Base-by-base conservation (phyloP, 352 stramenopile genomes). In the Phytophthora colocasiae region DNA sequence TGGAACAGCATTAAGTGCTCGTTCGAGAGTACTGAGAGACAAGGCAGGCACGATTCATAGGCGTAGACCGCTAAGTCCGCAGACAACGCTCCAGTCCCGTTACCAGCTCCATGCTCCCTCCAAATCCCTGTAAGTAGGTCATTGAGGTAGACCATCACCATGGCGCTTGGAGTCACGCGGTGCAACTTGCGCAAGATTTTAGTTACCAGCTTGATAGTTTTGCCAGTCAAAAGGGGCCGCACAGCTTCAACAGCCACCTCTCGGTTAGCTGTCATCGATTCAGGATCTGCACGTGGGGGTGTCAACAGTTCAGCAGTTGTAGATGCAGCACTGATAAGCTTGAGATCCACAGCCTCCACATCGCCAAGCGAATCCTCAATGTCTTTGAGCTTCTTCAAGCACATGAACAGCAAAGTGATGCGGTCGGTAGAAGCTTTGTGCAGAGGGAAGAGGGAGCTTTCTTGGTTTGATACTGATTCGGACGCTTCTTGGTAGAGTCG, bases 131-230 rank as follows among this genome's bases (percentile, higher is more conserved):
- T 52, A 0, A 92, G 66, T 40, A 78, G 57, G 4, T 80, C 44
- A 50, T 86, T 87, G 6, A 94, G 58, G 49, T 84, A 92, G 41
- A 93, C 77, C 55, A 92, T 75, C 7, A 94, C 79, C 34, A 93
- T 81, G 4, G 81, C 51, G 56, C 82, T 92, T 11, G 84, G 53
- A 5, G 69, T 82, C 36, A 92, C 75, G 17, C 70, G 69, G 49
- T 92, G 74, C 5, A 92, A 40, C 40, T 90, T 91, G 48, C 87
- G 82, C 41, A 94, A 56, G 17, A 94, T 79, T 50, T 92, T 94
- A 0, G 82, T 92, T 14, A 90, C 63, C 41, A 87, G 68, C 53
- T 92, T 92, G 65, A 94, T 81, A 4, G 76, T 85, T 27, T 85
- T 82, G 48, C 53, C 63, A 10, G 58, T 92, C 14, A 93, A 61